These are phyloP conservation scores for Ballota nigra DNA, from an alignment of 257 asterid species.

Conservation along the genomic window DNA sequence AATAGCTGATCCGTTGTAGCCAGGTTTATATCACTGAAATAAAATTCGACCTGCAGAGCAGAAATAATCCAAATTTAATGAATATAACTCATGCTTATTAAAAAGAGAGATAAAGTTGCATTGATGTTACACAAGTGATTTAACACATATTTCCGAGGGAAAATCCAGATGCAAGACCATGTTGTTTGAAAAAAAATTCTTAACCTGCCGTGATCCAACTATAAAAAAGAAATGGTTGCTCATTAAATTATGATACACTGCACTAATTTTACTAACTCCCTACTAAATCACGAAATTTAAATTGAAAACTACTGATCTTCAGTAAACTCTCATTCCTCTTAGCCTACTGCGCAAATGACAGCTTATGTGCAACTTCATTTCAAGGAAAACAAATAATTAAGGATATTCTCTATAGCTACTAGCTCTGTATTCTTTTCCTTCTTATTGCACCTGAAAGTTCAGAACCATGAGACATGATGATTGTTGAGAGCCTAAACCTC, in stretches of 20 bases:
- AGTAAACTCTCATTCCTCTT: neutral
- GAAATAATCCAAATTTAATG: neutral
- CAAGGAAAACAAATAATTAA: neutral
- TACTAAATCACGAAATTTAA: neutral
- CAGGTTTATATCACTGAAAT: slow-evolving; percentile 80
- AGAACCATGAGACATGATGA: neutral
- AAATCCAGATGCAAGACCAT: neutral
- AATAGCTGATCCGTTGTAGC: slow-evolving; percentile 79
- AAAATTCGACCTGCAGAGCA: slow-evolving; percentile 70
- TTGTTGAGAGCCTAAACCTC: neutral
- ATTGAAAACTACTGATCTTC: neutral
- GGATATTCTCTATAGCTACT: neutral
- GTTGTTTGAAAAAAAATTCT: neutral
- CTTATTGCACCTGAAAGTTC: neutral
- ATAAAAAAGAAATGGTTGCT: neutral
- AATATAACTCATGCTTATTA: neutral
- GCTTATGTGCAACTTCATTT: neutral
- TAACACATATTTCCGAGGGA: neutral
- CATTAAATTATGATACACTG: neutral
- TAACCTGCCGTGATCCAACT: neutral
- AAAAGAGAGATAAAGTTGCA: neutral
- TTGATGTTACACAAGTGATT: neutral
- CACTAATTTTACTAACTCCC: neutral
- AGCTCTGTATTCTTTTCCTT: neutral
- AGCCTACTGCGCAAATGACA: neutral